Base-by-base conservation (phyloP, 768 basidiomycete genomes). In the Macrocybe gigantea region DNA sequence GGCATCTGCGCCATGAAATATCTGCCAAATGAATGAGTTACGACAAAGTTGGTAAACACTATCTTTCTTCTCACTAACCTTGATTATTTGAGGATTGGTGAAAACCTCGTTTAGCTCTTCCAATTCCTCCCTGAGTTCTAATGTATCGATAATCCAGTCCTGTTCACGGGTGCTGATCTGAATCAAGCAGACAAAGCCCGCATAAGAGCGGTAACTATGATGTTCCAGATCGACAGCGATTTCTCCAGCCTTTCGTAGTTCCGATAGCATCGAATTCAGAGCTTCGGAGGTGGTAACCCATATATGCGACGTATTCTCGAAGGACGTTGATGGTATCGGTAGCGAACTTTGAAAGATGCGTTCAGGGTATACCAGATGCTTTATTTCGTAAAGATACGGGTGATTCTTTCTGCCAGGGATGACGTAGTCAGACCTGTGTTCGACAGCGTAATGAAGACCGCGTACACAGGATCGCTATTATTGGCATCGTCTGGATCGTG, bases 221-320 rank as follows among this genome's bases (percentile, higher is more conserved):
- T 97, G 88, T 66, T 99, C 95, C 30, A 99, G 70, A 66, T 99
- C 96, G 22, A 99, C 76, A 0, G 96, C 95, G 45, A 98, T 82
- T 63, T 95, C 93, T 22, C 66, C 67, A n/a, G 73, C 76, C 5
- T 62, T 60, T 29, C 77, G 76, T n/a, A 98, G 74, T 48, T 78
- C 74, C 9, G 73, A 74, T 4, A 94, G 70, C 79, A 96, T 83
- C 32, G 58, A 60, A 9, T 75, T 64, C 38, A 96, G 72, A 5
- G 71, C 68, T 12, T 70, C 66, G 0, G 70, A 58, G 8, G 81
- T 84, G 5, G 80, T 75, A 2, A 97, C 75, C 74, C 82, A 93
- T 12, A 74, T 78, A 55, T 88, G 82, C 9, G 85, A 77, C 0
- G 81, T 82, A 8, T 77, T 69, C 7, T 82, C 80, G 44, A 95